Base-by-base conservation (phyloP, 768 basidiomycete genomes). In the Mycena galopus region DNA sequence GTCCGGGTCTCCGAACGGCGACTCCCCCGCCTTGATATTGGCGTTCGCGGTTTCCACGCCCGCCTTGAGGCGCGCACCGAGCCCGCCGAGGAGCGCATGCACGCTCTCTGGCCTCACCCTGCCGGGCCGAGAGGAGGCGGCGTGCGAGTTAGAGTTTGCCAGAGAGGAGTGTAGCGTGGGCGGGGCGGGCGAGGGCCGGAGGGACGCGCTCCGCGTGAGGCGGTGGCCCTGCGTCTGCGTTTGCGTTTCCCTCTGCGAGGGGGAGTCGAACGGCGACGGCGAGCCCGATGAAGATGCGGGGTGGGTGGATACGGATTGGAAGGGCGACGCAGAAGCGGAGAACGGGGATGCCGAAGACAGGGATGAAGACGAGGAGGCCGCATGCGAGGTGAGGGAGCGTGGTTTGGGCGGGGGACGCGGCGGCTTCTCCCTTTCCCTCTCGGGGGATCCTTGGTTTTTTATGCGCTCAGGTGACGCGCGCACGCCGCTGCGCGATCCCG, bases 1-100 rank as follows among this genome's bases (percentile, higher is more conserved):
- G 67, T 75, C 74, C 19, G 73, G 73, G 67, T 75, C 74, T 14
- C 67, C 74, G 30, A 75, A 75, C 12, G 74, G 74, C 71, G 74
- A 75, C 55, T 69, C 71, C 32, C n/a, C n/a, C n/a, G n/a, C n/a
- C n/a, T n/a, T n/a, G n/a, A n/a, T n/a, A n/a, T n/a, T n/a, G n/a
- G n/a, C n/a, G n/a, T n/a, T n/a, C n/a, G n/a, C n/a, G n/a, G 44
- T 8, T n/a, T 9, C 47, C n/a, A 11, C 50, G 23, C 50, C 25
- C 2, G 16, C n/a, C 10, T 51, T 7, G 21, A 21, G 57, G 74
- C 30, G 65, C 30, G 74, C 44, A n/a, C 67, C 71, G 21, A 75
- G 32, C 33, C 59, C 57, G 35, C 64, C 44, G 53, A 75, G 67
- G 17, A 75, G 74, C 27, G 74, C 74, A 47, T 75, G 71, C 44